Evolutionary conservation across 192 early-diverging fungal species (phyloP).

Genomic region (Backusella australiensis): DNA sequence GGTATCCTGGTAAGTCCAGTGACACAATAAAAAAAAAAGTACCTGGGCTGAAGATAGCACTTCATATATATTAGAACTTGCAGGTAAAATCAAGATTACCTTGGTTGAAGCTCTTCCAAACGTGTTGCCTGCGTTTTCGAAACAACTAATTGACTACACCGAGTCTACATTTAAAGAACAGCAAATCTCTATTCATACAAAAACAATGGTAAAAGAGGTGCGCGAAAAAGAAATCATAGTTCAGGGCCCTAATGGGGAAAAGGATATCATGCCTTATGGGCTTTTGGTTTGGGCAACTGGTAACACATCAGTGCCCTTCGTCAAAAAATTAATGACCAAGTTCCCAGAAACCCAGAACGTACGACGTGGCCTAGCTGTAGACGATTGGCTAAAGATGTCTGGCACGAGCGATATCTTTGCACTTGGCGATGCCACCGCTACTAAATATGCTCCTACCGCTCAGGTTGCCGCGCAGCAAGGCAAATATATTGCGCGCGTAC

Average conservation of each 20-base stretch:
- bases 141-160: constrained; percentile 76
- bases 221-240: constrained; percentile 70
- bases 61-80: constrained; percentile 44
- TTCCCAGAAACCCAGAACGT: constrained; percentile 57
- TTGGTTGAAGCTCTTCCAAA: constrained; percentile 76
- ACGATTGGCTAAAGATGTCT: constrained; percentile 66
- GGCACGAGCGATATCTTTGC: constrained; percentile 64
- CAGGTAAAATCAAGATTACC: constrained; percentile 75
- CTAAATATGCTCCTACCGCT: constrained; percentile 79
- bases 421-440: constrained; percentile 76
- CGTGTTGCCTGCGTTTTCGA: constrained; percentile 74
- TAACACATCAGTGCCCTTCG: constrained; percentile 67
- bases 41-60: background rate
- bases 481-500: constrained; percentile 72
- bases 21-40: constrained; percentile 12
- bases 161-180: constrained; percentile 74
- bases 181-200: constrained; percentile 67
- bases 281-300: constrained; percentile 87
- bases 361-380: constrained; percentile 73
- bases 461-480: constrained; percentile 90
- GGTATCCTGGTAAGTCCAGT: constrained; percentile 66
- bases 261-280: constrained; percentile 68
- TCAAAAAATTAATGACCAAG: constrained; percentile 62
- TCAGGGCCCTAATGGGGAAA: constrained; percentile 56
- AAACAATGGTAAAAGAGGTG: constrained; percentile 82